These are phyloP conservation scores for Dactylella cylindrospora DNA, from an alignment of 2,329 filamentous ascomycete species.

Conservation along the genomic window DNA sequence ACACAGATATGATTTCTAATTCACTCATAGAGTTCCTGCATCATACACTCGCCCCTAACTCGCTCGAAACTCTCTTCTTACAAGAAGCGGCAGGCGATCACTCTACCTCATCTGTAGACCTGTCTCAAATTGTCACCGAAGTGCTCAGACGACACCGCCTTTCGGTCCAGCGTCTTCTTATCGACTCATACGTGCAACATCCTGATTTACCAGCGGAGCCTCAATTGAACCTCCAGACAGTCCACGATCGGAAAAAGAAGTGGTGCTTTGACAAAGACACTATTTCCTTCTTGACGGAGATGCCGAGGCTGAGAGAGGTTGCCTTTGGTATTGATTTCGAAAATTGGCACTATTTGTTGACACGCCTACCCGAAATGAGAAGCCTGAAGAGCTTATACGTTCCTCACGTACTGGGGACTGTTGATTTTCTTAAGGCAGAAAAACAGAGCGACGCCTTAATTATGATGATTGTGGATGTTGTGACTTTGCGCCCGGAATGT, in stretches of 20 bases:
- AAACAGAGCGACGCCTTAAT: conserved; percentile 70
- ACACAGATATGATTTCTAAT: conserved; percentile 71
- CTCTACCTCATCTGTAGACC: conserved; percentile 62
- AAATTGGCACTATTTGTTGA: conserved; percentile 81
- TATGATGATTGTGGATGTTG: conserved; percentile 74
- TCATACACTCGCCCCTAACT: conserved; percentile 75
- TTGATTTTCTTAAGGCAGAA: conserved; percentile 61
- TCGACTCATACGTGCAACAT: conserved; percentile 51
- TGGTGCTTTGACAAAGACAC: conserved; percentile 73
- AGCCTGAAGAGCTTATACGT: conserved; percentile 72
- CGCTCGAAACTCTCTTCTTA: conserved; percentile 74
- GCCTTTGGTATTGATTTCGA: conserved; percentile 71
- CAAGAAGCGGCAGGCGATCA: conserved; percentile 62
- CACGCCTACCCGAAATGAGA: conserved; percentile 69
- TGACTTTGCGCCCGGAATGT: conserved; percentile 73
- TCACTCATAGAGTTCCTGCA: conserved; percentile 73
- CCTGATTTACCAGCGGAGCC: conserved; percentile 46
- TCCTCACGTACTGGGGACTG: conserved; percentile 59
- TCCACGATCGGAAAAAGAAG: conserved; percentile 61
- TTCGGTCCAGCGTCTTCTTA: conserved; percentile 71
- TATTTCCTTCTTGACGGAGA: conserved; percentile 72
- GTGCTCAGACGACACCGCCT: conserved; percentile 69
- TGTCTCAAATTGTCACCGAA: conserved; percentile 71
- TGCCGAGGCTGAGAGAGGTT: conserved; percentile 70
- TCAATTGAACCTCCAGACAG: conserved; percentile 50